Conservation (phyloP, 2,329 filamentous ascomycete genomes). For the Acrocalymma vagum region DNA sequence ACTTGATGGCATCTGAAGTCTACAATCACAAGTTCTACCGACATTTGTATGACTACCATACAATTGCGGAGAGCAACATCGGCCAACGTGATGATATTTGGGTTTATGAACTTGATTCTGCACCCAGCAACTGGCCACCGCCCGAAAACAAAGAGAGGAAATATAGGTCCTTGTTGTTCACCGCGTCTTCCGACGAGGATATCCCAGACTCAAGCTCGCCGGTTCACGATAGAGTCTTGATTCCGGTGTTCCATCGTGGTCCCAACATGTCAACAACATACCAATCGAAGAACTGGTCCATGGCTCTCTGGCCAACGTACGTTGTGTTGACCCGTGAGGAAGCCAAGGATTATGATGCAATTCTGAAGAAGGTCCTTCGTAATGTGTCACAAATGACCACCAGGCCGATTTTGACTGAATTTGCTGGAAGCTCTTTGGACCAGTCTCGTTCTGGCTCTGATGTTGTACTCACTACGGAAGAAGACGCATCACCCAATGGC, state of each 20-base stretch:
- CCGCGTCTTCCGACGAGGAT: slow-evolving; percentile 56
- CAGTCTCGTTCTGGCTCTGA: slow-evolving; percentile 68
- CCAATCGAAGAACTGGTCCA: slow-evolving; percentile 43
- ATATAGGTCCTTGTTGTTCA: slow-evolving; percentile 55
- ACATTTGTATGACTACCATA: slow-evolving; percentile 72
- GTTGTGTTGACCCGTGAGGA: slow-evolving; percentile 80
- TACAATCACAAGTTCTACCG: slow-evolving; percentile 89
- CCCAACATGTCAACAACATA: slow-evolving; percentile 41
- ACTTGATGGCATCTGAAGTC: slow-evolving; percentile 82
- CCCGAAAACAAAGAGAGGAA: slow-evolving; percentile 58
- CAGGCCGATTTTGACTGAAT: slow-evolving; percentile 67
- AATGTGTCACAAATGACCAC: slow-evolving; percentile 81
- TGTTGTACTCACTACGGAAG: slow-evolving; percentile 70
- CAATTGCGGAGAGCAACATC: slow-evolving; percentile 76
- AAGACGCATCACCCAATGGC: slow-evolving; percentile 70
- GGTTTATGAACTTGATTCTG: slow-evolving; percentile 79
- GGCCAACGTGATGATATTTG: slow-evolving; percentile 68
- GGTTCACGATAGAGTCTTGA: slow-evolving; percentile 71
- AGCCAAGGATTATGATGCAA: slow-evolving; percentile 71
- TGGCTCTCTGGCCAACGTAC: slow-evolving; percentile 66
- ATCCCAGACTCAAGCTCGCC: slow-evolving; percentile 66
- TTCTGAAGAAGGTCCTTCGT: slow-evolving; percentile 81
- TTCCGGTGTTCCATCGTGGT: slow-evolving; percentile 73
- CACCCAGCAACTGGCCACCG: slow-evolving; percentile 79
- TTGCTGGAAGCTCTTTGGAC: slow-evolving; percentile 59